Evolutionary conservation across 129 eudicot species (phyloP).

Genomic region (Lonicera japonica): DNA sequence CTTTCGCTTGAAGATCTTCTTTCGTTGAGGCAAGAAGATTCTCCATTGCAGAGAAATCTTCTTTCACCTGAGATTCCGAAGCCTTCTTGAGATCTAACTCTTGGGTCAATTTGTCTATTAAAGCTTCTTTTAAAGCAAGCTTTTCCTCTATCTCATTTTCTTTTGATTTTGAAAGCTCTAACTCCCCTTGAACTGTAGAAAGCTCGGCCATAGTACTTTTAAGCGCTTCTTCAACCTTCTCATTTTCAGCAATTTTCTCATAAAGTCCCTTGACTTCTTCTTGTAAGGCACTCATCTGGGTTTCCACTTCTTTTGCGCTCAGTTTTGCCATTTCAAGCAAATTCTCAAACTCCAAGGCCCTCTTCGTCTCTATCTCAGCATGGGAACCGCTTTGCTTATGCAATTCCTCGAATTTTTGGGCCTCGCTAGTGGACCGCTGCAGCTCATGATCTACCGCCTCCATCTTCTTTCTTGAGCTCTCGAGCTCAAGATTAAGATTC

Average conservation of each 20-base stretch:
- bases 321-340: slow-evolving; percentile 66
- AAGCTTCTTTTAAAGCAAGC: slow-evolving; percentile 48
- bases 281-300: slow-evolving; percentile 53
- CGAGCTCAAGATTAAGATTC: slow-evolving; percentile 55
- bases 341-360: slow-evolving; percentile 63
- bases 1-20: slow-evolving; percentile 50
- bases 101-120: slow-evolving; percentile 39
- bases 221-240: slow-evolving; percentile 65
- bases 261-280: slow-evolving; percentile 63
- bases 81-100: slow-evolving; percentile 45
- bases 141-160: slow-evolving; percentile 36
- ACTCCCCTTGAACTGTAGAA: slow-evolving; percentile 43
- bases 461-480: slow-evolving; percentile 59
- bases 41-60: slow-evolving; percentile 36
- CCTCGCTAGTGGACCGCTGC: slow-evolving; percentile 49
- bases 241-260: slow-evolving; percentile 57
- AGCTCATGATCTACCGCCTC: slow-evolving; percentile 56
- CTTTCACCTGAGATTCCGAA: slow-evolving; percentile 41
- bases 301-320: slow-evolving; percentile 72
- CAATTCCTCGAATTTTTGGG: slow-evolving; percentile 67
- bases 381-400: slow-evolving; percentile 68
- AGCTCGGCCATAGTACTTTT: slow-evolving; percentile 46
- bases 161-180: slow-evolving; percentile 53
- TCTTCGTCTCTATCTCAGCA: slow-evolving; percentile 76
- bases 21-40: slow-evolving; percentile 25